These are phyloP conservation scores for Penicillium sp. DNA, from an alignment of 2,329 filamentous ascomycete species.

Conservation along the genomic window DNA sequence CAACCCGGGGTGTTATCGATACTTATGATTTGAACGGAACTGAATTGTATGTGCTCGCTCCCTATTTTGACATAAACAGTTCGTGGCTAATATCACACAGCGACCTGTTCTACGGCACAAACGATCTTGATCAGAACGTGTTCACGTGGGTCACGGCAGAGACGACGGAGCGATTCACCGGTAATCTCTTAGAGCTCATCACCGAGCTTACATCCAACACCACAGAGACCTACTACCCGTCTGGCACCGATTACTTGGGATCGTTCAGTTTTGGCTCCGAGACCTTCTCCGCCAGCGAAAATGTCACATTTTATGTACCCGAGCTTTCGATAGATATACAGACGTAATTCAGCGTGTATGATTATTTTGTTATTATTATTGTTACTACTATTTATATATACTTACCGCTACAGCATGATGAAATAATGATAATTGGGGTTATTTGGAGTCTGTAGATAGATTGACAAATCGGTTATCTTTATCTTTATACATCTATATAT, in stretches of 20 bases:
- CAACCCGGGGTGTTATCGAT: constrained; percentile 24
- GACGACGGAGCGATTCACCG: constrained; percentile 41
- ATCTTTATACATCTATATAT: neutral
- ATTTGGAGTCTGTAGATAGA: neutral
- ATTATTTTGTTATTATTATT: neutral
- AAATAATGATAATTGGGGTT: neutral
- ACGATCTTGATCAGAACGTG: constrained; percentile 25
- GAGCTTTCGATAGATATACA: constrained; percentile 28
- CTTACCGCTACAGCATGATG: neutral
- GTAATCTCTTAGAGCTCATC: constrained; percentile 47
- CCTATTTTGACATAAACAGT: neutral
- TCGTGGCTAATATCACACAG: neutral
- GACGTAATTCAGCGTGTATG: constrained; percentile 3
- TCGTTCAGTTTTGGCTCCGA: constrained; percentile 53
- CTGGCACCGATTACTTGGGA: constrained; percentile 45
- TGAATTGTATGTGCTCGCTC: constrained; percentile 3
- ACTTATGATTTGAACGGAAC: constrained; percentile 39
- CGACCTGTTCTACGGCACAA: constrained; percentile 5
- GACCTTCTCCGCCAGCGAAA: constrained; percentile 40
- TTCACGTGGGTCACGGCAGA: constrained; percentile 47
- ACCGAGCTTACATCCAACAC: constrained; percentile 23
- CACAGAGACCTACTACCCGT: constrained; percentile 38
- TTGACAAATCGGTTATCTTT: neutral
- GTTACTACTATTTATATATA: neutral
- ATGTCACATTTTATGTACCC: constrained; percentile 49